Conservation (phyloP, 352 stramenopile genomes). For the Phytophthora colocasiae region DNA sequence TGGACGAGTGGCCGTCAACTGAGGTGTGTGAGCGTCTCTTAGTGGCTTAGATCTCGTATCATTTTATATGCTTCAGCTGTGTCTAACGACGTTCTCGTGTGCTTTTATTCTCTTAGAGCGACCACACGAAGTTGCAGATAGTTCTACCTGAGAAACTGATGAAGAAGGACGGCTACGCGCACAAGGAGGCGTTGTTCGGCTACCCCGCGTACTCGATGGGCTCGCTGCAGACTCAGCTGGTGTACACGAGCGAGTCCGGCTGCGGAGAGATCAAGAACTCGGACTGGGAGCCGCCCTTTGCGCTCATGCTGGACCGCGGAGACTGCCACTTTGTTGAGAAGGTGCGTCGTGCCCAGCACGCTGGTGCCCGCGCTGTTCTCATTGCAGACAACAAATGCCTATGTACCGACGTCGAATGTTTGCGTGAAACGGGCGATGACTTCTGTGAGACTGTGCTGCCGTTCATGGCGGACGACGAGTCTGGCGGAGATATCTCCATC, state of each 20-base stretch:
- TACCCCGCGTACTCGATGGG: constrained; percentile 94
- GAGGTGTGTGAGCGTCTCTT: constrained; percentile 52
- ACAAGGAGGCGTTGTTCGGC: constrained; percentile 97
- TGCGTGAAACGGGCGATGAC: constrained; percentile 75
- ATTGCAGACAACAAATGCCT: constrained; percentile 98
- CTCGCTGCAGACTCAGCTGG: constrained; percentile 89
- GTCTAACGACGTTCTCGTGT: constrained; percentile 9
- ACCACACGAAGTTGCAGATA: constrained; percentile 91
- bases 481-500: constrained; percentile 96
- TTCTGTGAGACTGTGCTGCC: constrained; percentile 91
- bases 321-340: constrained; percentile 98
- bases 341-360: constrained; percentile 92
- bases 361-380: constrained; percentile 93
- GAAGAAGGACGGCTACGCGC: constrained; percentile 94
- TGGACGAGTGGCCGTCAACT: constrained; percentile 83
- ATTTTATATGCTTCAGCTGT: not conserved
- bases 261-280: constrained; percentile 83
- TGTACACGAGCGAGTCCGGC: constrained; percentile 85
- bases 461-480: constrained; percentile 95
- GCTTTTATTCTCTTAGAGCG: constrained; percentile 52
- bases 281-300: constrained; percentile 93
- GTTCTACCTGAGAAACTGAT: constrained; percentile 90
- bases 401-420: constrained; percentile 88
- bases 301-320: constrained; percentile 96
- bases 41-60: not conserved